phyloP scores from a whole-genome alignment of 2,329 filamentous ascomycete species.

The Penicillium sp. region DNA sequence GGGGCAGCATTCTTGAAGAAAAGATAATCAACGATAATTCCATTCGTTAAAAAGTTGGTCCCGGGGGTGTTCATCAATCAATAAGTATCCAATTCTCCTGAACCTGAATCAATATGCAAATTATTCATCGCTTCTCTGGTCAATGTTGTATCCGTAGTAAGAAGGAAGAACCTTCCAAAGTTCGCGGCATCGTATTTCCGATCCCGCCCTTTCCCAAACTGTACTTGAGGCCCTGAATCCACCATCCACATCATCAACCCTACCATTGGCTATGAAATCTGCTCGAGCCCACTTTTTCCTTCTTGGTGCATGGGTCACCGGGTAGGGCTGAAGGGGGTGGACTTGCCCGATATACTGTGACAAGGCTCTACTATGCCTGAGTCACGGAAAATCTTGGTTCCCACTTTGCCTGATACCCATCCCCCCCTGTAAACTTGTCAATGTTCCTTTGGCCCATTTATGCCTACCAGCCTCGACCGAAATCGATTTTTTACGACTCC shows the following conservation, averaged over 20 bases:
- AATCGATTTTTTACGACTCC: no score
- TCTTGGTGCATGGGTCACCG: constrained; percentile 5
- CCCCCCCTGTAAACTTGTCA: not conserved
- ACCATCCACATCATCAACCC: not conserved
- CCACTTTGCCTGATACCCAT: not conserved
- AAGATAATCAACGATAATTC: not conserved
- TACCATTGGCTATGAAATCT: not conserved
- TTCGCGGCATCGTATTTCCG: no score
- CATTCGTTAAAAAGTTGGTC: not conserved
- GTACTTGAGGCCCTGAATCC: not conserved
- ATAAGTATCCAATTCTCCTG: no score
- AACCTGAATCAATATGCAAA: no score
- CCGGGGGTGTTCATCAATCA: no score
- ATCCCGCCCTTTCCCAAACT: not conserved
- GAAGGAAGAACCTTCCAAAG: not conserved
- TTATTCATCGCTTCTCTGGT: no score
- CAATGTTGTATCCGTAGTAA: not conserved
- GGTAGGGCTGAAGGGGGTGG: constrained; percentile 15
- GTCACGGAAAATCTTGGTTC: not conserved
- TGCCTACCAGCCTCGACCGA: no score
- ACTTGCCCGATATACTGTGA: not conserved
- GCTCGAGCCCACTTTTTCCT: not conserved
- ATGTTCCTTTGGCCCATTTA: not conserved
- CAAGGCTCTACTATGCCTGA: not conserved
- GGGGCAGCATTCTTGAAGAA: not conserved